These are phyloP conservation scores for Colletotrichum chlorophyti DNA, from an alignment of 2,329 filamentous ascomycete genomes.

Conservation along the genomic window DNA sequence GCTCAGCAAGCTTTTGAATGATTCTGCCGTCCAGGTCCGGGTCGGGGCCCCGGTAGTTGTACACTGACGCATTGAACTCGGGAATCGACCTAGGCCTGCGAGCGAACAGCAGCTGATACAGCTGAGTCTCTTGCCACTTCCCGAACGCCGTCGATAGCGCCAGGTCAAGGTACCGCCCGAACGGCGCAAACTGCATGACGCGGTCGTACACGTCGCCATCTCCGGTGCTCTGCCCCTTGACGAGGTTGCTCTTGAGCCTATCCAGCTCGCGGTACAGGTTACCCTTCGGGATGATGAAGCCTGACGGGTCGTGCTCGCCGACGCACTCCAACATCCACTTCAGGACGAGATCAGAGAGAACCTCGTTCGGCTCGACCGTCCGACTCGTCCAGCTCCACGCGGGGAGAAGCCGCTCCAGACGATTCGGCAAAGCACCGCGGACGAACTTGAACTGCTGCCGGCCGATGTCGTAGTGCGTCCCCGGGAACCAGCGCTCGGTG, in stretches of 20 bases:
- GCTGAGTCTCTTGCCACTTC: conserved; percentile 9
- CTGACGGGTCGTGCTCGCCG: conserved; percentile 20
- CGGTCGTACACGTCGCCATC: conserved; percentile 14
- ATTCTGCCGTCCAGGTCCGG: conserved; percentile 4
- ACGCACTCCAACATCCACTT: conserved; percentile 32
- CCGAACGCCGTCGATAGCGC: conserved; percentile 1
- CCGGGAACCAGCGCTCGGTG: conserved; percentile 33
- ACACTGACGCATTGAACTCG: conserved; percentile 6
- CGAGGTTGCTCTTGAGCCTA: neutral
- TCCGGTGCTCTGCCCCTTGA: neutral
- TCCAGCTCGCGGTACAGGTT: conserved; percentile 5
- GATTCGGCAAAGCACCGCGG: conserved; percentile 7
- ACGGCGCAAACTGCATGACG: neutral
- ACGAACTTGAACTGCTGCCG: conserved; percentile 32
- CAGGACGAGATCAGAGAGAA: conserved; percentile 30
- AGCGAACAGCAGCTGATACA: conserved; percentile 13
- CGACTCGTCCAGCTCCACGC: conserved; percentile 34
- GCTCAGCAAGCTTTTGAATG: conserved; percentile 9
- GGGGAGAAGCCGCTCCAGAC: conserved; percentile 36
- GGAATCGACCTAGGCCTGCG: neutral
- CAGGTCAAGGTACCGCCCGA: conserved; percentile 1
- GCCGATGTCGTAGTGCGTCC: conserved; percentile 33
- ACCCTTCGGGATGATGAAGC: conserved; percentile 14
- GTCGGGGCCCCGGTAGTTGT: conserved; percentile 20
- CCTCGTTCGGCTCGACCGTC: conserved; percentile 31